These are phyloP conservation scores for Pseudogymnoascus sp. DNA, from an alignment of 2,329 filamentous ascomycete genomes.

Conservation along the genomic window DNA sequence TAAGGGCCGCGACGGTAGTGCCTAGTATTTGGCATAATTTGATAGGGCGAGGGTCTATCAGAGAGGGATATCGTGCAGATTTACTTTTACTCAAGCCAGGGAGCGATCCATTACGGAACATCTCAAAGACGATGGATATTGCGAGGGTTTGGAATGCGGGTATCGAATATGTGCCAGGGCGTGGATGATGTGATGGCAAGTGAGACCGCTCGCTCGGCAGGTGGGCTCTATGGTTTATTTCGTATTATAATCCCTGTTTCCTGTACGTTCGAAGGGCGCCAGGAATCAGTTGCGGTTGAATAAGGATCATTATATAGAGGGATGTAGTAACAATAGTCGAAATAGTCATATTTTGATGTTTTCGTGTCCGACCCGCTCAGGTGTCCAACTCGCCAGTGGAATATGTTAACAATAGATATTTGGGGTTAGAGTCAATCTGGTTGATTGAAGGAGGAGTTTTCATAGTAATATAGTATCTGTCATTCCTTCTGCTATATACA, in stretches of 20 bases:
- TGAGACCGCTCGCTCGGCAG: not conserved
- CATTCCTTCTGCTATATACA: not conserved
- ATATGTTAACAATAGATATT: too few relatives aligned
- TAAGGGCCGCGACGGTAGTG: conserved; percentile 8
- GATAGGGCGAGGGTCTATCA: conserved; percentile 6
- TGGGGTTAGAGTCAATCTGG: too few relatives aligned
- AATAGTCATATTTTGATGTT: too few relatives aligned
- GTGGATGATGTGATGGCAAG: not conserved
- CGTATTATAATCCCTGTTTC: too few relatives aligned
- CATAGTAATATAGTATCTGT: not conserved
- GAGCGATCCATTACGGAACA: conserved; percentile 9
- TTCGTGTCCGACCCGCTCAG: too few relatives aligned
- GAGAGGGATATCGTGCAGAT: conserved; percentile 9
- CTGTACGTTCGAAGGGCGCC: too few relatives aligned
- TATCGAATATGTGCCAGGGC: conserved; percentile 8
- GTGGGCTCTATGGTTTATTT: too few relatives aligned
- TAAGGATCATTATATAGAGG: too few relatives aligned
- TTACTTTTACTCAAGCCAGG: conserved; percentile 9
- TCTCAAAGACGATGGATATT: conserved; percentile 10
- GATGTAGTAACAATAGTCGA: too few relatives aligned
- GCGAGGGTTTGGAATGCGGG: conserved; percentile 11
- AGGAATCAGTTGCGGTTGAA: too few relatives aligned
- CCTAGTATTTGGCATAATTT: conserved; percentile 8
- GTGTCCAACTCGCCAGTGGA: too few relatives aligned
- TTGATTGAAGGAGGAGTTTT: not conserved